These are phyloP conservation scores for Leptoxyphium fumago DNA, from an alignment of 2,329 filamentous ascomycete species.

Conservation along the genomic window DNA sequence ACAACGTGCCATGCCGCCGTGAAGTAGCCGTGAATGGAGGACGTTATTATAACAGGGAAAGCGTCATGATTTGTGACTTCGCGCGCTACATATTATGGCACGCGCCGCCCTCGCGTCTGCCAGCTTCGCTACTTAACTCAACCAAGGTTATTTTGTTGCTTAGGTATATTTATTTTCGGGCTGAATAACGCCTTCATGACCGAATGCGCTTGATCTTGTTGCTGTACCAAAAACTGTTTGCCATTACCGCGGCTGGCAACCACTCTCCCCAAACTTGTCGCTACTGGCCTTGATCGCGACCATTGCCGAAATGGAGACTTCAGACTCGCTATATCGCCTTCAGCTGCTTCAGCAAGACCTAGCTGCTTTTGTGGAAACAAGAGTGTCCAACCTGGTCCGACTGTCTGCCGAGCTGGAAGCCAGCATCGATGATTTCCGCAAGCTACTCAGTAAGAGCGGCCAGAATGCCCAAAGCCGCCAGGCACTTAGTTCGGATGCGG, in stretches of 20 bases:
- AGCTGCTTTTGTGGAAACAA: slow-evolving; percentile 56
- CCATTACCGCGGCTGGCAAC: neutral
- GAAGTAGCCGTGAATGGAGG: no score
- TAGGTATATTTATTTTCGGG: no score
- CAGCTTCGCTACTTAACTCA: no score
- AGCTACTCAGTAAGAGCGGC: slow-evolving; percentile 58
- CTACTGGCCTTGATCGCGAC: neutral
- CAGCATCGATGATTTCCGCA: slow-evolving; percentile 51
- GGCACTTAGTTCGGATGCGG: slow-evolving; percentile 45
- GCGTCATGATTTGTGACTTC: no score
- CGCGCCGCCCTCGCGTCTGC: no score
- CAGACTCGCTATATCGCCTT: slow-evolving; percentile 59
- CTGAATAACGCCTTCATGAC: no score
- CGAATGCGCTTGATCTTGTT: no score
- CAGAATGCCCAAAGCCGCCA: slow-evolving; percentile 65
- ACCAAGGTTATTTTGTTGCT: no score
- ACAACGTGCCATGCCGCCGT: no score
- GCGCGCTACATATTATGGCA: no score
- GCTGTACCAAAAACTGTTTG: no score
- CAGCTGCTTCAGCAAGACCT: slow-evolving; percentile 79
- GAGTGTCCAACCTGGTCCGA: slow-evolving; percentile 55
- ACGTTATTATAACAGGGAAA: no score
- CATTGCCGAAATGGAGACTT: slow-evolving; percentile 49
- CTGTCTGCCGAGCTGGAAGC: slow-evolving; percentile 50
- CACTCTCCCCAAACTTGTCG: neutral